Evolutionary conservation across 2,329 filamentous ascomycete species (phyloP).

Genomic region (Trichoderma koningii): DNA sequence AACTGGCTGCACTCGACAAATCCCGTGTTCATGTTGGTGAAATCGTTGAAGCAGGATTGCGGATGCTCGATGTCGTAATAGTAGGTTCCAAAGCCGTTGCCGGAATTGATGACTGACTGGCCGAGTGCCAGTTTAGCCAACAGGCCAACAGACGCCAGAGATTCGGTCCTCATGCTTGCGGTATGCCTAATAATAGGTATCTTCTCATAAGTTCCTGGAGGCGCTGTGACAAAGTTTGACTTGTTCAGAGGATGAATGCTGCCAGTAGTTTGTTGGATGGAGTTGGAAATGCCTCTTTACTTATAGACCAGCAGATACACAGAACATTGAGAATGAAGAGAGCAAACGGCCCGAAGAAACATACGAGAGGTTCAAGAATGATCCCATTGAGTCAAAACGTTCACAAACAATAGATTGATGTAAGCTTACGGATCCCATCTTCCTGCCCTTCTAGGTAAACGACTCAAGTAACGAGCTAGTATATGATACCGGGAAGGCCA

Average conservation of each 20-base stretch:
- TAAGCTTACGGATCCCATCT: slow-evolving; percentile 7
- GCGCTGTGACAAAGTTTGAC: neutral
- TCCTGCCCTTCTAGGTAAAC: slow-evolving; percentile 20
- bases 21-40: slow-evolving; percentile 19
- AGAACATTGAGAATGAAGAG: neutral
- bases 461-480: too few species aligned
- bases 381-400: neutral
- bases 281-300: neutral
- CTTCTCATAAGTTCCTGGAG: neutral
- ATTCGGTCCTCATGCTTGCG: slow-evolving; percentile 18
- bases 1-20: slow-evolving; percentile 25
- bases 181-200: neutral
- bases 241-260: neutral
- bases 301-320: neutral
- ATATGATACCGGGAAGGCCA: neutral
- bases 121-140: slow-evolving; percentile 3
- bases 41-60: slow-evolving; percentile 15
- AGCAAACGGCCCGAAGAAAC: slow-evolving; percentile 15
- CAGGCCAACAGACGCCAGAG: neutral
- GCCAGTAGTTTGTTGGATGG: neutral
- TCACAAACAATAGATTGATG: neutral
- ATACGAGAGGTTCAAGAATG: neutral
- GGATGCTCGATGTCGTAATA: slow-evolving; percentile 21
- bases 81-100: slow-evolving; percentile 27
- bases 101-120: slow-evolving; percentile 15